Evolutionary conservation across 2,329 filamentous ascomycete species (phyloP).

Genomic region (Huntiella abstrusa): DNA sequence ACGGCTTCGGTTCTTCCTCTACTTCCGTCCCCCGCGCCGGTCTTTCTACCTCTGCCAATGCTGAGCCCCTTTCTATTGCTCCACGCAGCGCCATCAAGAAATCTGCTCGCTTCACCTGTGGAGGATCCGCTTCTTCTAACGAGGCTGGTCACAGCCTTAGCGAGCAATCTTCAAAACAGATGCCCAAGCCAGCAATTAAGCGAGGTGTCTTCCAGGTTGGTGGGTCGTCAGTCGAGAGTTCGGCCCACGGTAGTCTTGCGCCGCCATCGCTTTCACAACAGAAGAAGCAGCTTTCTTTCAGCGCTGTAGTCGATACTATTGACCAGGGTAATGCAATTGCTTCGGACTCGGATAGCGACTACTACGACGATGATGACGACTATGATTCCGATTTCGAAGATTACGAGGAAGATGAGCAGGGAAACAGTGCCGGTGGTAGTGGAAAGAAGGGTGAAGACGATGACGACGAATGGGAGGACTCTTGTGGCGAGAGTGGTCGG

Average conservation of each 20-base stretch:
- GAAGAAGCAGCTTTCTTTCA: slow-evolving; percentile 72
- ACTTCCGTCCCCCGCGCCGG: slow-evolving; percentile 6
- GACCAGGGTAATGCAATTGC: slow-evolving; percentile 39
- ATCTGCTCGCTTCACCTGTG: slow-evolving; percentile 49
- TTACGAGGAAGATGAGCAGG: slow-evolving; percentile 49
- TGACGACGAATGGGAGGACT: slow-evolving; percentile 42
- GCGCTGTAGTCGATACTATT: slow-evolving; percentile 51
- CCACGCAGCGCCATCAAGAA: slow-evolving; percentile 54
- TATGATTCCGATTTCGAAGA: slow-evolving; percentile 32
- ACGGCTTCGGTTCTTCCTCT: slow-evolving; percentile 61
- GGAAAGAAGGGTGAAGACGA: slow-evolving; percentile 43
- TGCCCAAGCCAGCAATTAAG: slow-evolving; percentile 17
- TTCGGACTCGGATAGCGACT: slow-evolving; percentile 32
- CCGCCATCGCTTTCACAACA: slow-evolving; percentile 20
- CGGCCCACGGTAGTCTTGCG: slow-evolving; percentile 31
- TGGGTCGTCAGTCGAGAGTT: slow-evolving; percentile 57
- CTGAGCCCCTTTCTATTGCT: slow-evolving; percentile 18
- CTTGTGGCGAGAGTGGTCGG: slow-evolving; percentile 62
- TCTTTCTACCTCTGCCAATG: slow-evolving; percentile 15
- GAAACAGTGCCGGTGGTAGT: slow-evolving; percentile 53
- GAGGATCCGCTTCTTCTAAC: slow-evolving; percentile 61
- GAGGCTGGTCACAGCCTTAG: slow-evolving; percentile 32
- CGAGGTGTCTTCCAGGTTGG: slow-evolving; percentile 32
- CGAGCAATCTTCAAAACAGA: slow-evolving; percentile 13
- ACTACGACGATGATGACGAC: slow-evolving; percentile 29